These are phyloP conservation scores for Lavandula angustifolia DNA, from an alignment of 257 asterid genomes.

Conservation along the genomic window DNA sequence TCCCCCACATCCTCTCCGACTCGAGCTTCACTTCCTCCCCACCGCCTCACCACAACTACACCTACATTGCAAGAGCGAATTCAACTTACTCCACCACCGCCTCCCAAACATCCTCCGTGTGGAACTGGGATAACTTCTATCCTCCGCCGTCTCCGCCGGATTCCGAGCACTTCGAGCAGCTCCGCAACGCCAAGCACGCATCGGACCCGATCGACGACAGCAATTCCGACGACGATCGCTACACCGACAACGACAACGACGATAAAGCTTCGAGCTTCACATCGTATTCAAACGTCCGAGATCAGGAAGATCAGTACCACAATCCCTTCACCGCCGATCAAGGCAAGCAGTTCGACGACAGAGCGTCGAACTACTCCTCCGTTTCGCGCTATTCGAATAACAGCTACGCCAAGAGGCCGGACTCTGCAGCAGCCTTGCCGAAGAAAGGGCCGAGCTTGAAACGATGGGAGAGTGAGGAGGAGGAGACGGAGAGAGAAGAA, in stretches of 20 bases:
- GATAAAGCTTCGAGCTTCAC: conserved; percentile 50
- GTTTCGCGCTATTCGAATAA: conserved; percentile 50
- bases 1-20: conserved; percentile 89
- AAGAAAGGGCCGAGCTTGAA: conserved; percentile 40
- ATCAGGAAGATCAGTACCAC: conserved; percentile 35
- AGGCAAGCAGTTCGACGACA: conserved; percentile 55
- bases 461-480: conserved; percentile 63
- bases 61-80: conserved; percentile 61
- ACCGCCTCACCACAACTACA: conserved; percentile 45
- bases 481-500: conserved; percentile 83
- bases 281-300: conserved; percentile 40
- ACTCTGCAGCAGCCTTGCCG: conserved; percentile 25
- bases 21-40: conserved; percentile 80
- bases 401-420: conserved; percentile 32
- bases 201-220: conserved; percentile 27
- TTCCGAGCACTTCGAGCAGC: conserved; percentile 73
- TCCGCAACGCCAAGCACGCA: conserved; percentile 40
- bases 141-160: conserved; percentile 97
- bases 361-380: conserved; percentile 57
- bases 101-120: conserved; percentile 84
- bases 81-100: conserved; percentile 80
- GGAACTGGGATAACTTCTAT: conserved; percentile 96
- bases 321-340: conserved; percentile 32
- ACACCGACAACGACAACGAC: conserved; percentile 38
- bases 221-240: conserved; percentile 38